A percentile compares a stretch with the other conserved stretches of the same genome.
Evolutionary conservation across 257 asterid genomes (phyloP).

Genomic region (Penstemon davidsonii): DNA sequence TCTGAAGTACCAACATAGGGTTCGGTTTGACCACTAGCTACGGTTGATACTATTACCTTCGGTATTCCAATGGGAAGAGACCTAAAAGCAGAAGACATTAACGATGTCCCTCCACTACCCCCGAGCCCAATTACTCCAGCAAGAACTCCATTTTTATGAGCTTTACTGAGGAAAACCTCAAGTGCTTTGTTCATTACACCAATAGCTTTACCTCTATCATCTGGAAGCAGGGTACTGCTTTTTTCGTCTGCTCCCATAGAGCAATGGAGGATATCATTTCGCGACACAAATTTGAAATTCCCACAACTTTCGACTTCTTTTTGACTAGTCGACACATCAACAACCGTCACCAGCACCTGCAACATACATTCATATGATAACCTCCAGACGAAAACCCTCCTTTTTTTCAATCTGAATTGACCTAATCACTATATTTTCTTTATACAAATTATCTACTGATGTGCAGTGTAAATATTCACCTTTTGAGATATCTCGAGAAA

Average conservation of each 20-base stretch:
- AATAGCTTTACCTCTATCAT: conserved; percentile 79
- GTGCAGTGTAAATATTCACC: no score
- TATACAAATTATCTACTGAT: no score
- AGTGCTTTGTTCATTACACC: conserved; percentile 65
- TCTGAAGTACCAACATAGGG: conserved; percentile 94
- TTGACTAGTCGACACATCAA: conserved; percentile 72
- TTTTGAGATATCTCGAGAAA: no score
- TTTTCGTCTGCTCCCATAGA: conserved; percentile 37
- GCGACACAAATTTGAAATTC: conserved; percentile 66
- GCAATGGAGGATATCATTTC: conserved; percentile 64
- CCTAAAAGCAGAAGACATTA: conserved; percentile 77
- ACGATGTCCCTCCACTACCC: conserved; percentile 96
- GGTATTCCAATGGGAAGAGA: conserved; percentile 87
- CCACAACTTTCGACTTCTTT: conserved; percentile 47
- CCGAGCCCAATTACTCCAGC: conserved; percentile 93
- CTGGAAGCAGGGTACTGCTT: conserved; percentile 47
- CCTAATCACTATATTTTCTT: no score
- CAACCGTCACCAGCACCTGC: conserved; percentile 69
- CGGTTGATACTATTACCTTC: conserved; percentile 78
- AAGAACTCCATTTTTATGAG: conserved; percentile 41
- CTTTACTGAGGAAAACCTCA: conserved; percentile 47
- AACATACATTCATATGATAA: conserved; percentile 16
- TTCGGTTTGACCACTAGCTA: conserved; percentile 93
- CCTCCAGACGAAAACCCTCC: conserved; percentile 1
- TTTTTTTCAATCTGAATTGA: no score